Base-by-base conservation (phyloP, 352 stramenopile genomes). In the Globisporangium yorkense region DNA sequence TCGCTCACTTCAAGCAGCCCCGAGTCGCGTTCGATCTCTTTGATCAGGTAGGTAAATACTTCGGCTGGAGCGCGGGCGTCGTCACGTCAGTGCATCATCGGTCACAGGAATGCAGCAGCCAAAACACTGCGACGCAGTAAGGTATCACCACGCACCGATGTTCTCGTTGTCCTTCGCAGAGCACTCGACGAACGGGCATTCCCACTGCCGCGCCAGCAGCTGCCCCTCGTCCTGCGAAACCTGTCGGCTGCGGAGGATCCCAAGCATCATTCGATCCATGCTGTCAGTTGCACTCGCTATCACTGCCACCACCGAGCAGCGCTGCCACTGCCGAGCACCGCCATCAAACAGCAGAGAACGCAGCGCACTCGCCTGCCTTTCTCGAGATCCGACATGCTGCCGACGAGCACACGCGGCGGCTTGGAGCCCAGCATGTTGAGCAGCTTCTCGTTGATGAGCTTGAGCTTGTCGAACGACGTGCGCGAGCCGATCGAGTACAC, bases 121-220 rank as follows among this genome's bases (percentile, higher is more conserved):
- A 47, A 54, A 49, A 15, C 35, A 39, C 20, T 41, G 27, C 9
- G 52, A 20, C 48, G 48, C n/a, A 29, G 16, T n/a, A 16, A 16
- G 45, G 16, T 9, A 35, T 46, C 18, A 8, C 2, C 13, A 87
- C 82, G 66, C 71, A 94, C 84, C 92, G 63, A 96, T 94, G 68
- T 95, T 96, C 62, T 91, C 80, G 61, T 92, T 93, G 72, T 90
- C 77, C 67, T 94, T 94, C 52, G 87, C 88, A n/a, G 89, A 97
- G 65, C 91, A 98, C 76, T 98, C 95, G 45, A 98, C 82, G 61
- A 98, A 98, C 2, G 95, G 95, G 31, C 96, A 93, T 55, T 92
- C 76, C 88, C 87, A 98, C 51, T 84, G 85, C 50, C 92, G 79
- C 27, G 95, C 94, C 35, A 98, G 72, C 21, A 78, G 59, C 62